Conservation (phyloP, 139 green algal species). For the Tetraselmis chui region DNA sequence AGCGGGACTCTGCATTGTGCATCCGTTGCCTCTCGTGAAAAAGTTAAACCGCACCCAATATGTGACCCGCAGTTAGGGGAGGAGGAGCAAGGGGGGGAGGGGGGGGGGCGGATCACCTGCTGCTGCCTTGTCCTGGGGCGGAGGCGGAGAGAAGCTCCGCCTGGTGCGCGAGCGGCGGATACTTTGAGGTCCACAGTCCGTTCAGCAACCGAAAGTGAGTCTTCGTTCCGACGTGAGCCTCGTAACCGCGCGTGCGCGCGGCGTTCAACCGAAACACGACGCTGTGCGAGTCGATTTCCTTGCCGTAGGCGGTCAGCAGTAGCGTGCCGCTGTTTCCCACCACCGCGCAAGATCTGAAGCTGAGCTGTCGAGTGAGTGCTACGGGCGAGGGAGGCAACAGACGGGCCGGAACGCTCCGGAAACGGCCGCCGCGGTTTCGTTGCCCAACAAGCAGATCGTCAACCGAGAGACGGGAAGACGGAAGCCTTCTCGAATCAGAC, state of each 20-base stretch:
- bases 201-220: slow-evolving; percentile 6
- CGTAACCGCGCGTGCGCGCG: not conserved
- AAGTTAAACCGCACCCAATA: too few relatives aligned
- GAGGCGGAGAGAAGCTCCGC: not conserved
- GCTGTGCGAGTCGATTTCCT: slow-evolving; percentile 5
- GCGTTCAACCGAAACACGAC: slow-evolving; percentile 6
- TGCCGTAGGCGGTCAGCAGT: not conserved
- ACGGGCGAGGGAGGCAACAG: not conserved
- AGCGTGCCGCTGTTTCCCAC: slow-evolving; percentile 4
- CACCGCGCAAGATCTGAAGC: slow-evolving; percentile 1
- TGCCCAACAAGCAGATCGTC: too few relatives aligned
- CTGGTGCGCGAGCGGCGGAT: not conserved
- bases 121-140: not conserved
- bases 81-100: too few relatives aligned
- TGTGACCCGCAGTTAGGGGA: too few relatives aligned
- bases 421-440: too few relatives aligned
- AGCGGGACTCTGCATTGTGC: not conserved
- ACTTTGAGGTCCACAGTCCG: not conserved
- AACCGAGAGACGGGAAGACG: too few relatives aligned
- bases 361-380: not conserved
- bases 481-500: too few relatives aligned
- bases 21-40: too few relatives aligned
- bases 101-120: too few relatives aligned
- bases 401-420: not conserved
- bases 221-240: not conserved